phyloP scores from a whole-genome alignment of 257 asterid genomes.

The Parsonsia alboflavescens region DNA sequence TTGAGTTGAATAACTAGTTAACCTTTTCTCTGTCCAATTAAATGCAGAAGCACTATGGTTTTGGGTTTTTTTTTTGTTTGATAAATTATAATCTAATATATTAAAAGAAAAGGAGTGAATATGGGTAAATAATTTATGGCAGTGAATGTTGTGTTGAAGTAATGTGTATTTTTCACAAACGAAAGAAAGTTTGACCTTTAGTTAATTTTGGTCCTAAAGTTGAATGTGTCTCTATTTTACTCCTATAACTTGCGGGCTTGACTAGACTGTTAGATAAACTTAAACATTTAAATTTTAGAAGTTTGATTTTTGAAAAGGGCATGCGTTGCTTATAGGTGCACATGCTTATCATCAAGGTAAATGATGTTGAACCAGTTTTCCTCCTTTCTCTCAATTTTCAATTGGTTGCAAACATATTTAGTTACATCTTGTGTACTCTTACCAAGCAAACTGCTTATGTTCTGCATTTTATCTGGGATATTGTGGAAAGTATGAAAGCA shows the following conservation, averaged over 20 bases:
- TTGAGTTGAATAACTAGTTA: background rate
- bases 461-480: background rate
- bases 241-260: background rate
- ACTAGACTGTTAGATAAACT: no score
- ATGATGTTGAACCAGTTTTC: background rate
- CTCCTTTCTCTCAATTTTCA: background rate
- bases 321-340: background rate
- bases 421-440: background rate
- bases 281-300: no score
- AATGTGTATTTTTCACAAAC: background rate
- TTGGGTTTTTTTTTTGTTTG: background rate
- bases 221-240: background rate
- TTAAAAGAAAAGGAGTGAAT: background rate
- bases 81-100: background rate
- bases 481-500: background rate
- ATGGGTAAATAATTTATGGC: background rate
- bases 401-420: background rate
- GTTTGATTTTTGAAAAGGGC: background rate
- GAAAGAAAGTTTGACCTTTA: background rate
- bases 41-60: background rate
- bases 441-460: background rate
- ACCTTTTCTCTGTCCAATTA: background rate
- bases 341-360: background rate
- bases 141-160: background rate
- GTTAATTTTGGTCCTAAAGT: background rate